Conservation (phyloP, 2,329 filamentous ascomycete genomes). For the Cladosporium phlei region DNA sequence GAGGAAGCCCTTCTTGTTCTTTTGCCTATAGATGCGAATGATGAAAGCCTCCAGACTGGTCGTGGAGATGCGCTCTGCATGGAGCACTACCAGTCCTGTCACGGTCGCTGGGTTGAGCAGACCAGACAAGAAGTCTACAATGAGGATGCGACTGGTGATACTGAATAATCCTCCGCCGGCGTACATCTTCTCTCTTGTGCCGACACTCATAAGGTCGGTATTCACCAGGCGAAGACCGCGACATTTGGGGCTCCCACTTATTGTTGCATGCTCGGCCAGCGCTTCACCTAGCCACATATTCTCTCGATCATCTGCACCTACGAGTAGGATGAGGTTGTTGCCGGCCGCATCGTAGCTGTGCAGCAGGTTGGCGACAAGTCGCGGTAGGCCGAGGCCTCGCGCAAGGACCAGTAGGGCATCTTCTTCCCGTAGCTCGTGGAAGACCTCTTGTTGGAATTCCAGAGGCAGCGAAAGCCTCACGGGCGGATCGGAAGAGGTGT, state of each 20-base stretch:
- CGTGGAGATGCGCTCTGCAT: constrained; percentile 79
- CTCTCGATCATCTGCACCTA: constrained; percentile 86
- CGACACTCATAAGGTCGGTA: constrained; percentile 86
- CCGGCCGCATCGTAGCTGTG: constrained; percentile 96
- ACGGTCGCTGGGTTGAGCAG: constrained; percentile 77
- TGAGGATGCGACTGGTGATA: constrained; percentile 89
- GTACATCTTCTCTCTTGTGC: constrained; percentile 87
- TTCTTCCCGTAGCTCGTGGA: constrained; percentile 80
- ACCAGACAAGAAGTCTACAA: constrained; percentile 85
- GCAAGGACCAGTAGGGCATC: constrained; percentile 93
- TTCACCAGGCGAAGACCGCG: constrained; percentile 88
- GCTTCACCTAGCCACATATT: constrained; percentile 97
- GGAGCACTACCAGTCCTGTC: constrained; percentile 80
- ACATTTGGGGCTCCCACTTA: constrained; percentile 76
- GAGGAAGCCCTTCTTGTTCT: constrained; percentile 88
- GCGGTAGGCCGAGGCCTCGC: constrained; percentile 84
- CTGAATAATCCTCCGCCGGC: constrained; percentile 84
- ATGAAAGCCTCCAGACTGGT: constrained; percentile 95
- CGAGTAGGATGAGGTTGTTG: constrained; percentile 83
- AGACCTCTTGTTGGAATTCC: constrained; percentile 92
- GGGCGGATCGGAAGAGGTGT: constrained; percentile 36
- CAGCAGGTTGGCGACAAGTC: constrained; percentile 89
- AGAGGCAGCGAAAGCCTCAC: constrained; percentile 78
- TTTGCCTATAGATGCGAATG: constrained; percentile 84
- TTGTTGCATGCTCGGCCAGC: constrained; percentile 87